Base-by-base conservation (phyloP, 75 land plant genomes). In the Pinus taeda region DNA sequence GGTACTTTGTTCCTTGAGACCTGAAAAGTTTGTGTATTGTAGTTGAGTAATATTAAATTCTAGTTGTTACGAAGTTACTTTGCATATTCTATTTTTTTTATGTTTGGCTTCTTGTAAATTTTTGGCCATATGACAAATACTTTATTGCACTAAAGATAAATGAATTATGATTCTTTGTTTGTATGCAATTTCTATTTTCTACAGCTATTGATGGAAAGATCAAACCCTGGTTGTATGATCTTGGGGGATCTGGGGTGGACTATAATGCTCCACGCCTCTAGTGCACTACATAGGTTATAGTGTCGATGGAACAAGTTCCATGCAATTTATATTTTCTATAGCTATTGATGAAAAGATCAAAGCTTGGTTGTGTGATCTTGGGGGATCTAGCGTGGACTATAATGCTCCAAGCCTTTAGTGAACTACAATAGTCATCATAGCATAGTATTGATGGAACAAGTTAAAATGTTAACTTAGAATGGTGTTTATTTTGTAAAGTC, bases 241-340 rank as follows among this genome's bases (percentile, higher is more conserved):
- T 77, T 71, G 33, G 83, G 83, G 95, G 95, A 18, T 88, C 90
- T 2, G 69, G 93, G 71, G 95, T 92, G 65, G 95, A 92, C 53
- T 92, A 92, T 85, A 87, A 90, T 85, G 95, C 95, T 75, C 95
- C 93, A 75, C 90, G 95, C 1, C 80, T 74, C 17, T 85, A 88
- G 84, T 85, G 93, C 57, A 88, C 95, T 1, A 92, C 93, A 92
- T 92, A 92, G 81, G 2, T 33, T 33, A 33, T 33, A 33, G 33
- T 33, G 33, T 33, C 1, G 33, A 33, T 33, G 33, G 33, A 33
- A 33, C 33, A 33, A 33, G 33, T 1, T 33, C 26, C 65, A 15
- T 83, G 81, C 90, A 92, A 93, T 92, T 92, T 74, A 90, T 90
- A 26, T 92, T 92, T 74, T 90, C 95, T 45, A 92, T 90, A 74